Conservation (phyloP, 495 filamentous ascomycete genomes). For the Aspergillus cristatus region DNA sequence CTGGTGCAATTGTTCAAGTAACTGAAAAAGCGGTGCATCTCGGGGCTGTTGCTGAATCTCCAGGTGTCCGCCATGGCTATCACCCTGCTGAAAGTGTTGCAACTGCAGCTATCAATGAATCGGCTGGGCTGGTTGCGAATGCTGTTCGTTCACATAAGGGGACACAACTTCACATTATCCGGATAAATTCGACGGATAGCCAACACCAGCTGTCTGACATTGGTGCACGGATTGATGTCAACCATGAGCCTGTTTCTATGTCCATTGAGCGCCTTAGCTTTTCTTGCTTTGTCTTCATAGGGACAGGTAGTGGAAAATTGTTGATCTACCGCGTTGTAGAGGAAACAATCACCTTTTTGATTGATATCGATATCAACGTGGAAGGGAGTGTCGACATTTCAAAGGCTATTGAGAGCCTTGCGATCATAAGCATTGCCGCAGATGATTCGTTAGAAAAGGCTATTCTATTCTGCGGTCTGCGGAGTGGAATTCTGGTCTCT, state of each 20-base stretch:
- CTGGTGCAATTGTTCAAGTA: constrained; percentile 43
- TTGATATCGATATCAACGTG: constrained; percentile 11
- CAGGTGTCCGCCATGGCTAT: constrained; percentile 12
- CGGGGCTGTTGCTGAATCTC: constrained; percentile 13
- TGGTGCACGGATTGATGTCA: constrained; percentile 11
- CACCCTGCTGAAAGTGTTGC: constrained; percentile 11
- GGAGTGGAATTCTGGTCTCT: constrained; percentile 33
- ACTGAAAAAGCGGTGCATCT: constrained; percentile 42
- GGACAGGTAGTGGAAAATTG: constrained; percentile 27
- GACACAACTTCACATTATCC: constrained; percentile 16
- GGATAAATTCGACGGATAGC: constrained; percentile 5
- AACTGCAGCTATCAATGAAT: constrained; percentile 22
- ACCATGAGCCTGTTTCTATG: constrained; percentile 31
- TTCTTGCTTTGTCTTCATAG: constrained; percentile 25
- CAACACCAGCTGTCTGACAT: constrained; percentile 10
- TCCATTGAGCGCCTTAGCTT: constrained; percentile 18
- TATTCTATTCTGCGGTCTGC: constrained; percentile 34
- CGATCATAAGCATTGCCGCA: constrained; percentile 10
- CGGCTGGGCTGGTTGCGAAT: constrained; percentile 17
- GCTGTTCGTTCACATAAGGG: constrained; percentile 16
- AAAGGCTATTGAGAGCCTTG: constrained; percentile 32
- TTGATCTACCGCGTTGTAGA: constrained; percentile 19
- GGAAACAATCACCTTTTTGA: constrained; percentile 10
- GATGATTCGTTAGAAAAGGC: constrained; percentile 6
- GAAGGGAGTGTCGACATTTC: constrained; percentile 19